phyloP scores from a whole-genome alignment of 108 stramenopile genomes.

The Aureococcus anophagefferens region DNA sequence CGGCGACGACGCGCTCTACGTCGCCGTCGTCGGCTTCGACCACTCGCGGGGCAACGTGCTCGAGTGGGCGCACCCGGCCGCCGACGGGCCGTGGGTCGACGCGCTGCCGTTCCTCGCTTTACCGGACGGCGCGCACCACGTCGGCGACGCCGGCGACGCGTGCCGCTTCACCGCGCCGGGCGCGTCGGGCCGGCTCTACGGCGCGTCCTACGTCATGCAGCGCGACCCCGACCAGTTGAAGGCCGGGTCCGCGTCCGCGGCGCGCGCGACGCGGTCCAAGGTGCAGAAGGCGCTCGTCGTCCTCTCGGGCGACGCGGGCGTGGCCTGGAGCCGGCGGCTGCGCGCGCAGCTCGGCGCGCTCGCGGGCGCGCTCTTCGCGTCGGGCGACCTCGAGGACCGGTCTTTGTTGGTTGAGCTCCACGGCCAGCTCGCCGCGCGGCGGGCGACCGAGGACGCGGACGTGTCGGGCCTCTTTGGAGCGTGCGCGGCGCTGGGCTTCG shows the following conservation, averaged over 20 bases:
- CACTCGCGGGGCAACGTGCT: neutral
- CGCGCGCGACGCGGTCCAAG: neutral
- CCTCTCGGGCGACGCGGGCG: neutral
- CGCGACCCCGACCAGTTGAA: neutral
- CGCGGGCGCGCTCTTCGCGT: neutral
- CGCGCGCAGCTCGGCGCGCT: neutral
- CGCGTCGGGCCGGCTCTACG: conserved; percentile 3
- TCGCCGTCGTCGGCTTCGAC: neutral
- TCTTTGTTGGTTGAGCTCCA: too few species aligned
- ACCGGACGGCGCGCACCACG: neutral
- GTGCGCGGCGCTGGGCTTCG: neutral
- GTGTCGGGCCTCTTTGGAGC: too few species aligned
- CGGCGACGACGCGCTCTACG: neutral
- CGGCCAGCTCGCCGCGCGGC: neutral
- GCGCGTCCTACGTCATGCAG: neutral
- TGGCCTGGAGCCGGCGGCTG: neutral
- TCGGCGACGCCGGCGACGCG: neutral
- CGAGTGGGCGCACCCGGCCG: neutral
- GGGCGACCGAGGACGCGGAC: neutral
- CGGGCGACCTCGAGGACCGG: neutral
- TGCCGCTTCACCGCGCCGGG: neutral
- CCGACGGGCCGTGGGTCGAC: neutral
- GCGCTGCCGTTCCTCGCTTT: neutral
- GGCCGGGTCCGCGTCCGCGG: neutral
- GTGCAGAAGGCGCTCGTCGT: neutral